Base-by-base conservation (phyloP, 805 yeast genomes). In the Spencermartinsiella europaea region DNA sequence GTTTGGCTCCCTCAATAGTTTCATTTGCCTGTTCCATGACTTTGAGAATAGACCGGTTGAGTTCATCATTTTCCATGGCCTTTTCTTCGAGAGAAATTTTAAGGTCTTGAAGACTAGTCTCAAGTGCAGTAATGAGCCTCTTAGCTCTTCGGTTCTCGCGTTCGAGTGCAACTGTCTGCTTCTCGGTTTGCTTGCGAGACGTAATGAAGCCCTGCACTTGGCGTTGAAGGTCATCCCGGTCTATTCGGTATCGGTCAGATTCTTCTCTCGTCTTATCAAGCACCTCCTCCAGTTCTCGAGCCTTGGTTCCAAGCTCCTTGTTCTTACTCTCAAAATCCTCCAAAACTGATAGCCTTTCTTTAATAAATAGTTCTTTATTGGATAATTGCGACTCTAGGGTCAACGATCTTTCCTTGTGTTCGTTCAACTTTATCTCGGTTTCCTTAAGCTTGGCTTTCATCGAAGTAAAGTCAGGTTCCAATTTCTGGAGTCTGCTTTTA, bases 61-160 rank as follows among this genome's bases (percentile, higher is more conserved):
- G 53, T 41, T 61, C 65, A 40, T 63, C 67, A 47, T 63, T 64
- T 42, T 65, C 69, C 51, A 65, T 57, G 5, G 61, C 59, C 51
- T 58, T 57, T 38, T 64, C 68, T 47, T 65, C 69, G 3, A 65
- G 51, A 2, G 66, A 53, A 27, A 65, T 52, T 49, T 65, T 63
- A 21, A 61, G 54, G 34, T 65, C 69, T 38, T 59, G 62, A 25
- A 64, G 36, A 20, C 53, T 52, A 3, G 62, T 49, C 39, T 57
- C 59, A 12, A 63, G 57, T 15, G 58, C 54, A 1, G 52, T 44
- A 27, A 57, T 50, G 3, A 51, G 39, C 12, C 57, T 46, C 35
- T 56, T 52, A 4, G 58, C 48, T 14, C 57, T 44, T 14, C 59
- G 48, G 25, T 53, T 52, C n/a, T 50, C 61, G 17, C 55, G 48